Percentiles rank a stretch among this genome's conserved stretches.
phyloP scores from a whole-genome alignment of 805 yeast genomes.

The Ogataea parapolymorpha region DNA sequence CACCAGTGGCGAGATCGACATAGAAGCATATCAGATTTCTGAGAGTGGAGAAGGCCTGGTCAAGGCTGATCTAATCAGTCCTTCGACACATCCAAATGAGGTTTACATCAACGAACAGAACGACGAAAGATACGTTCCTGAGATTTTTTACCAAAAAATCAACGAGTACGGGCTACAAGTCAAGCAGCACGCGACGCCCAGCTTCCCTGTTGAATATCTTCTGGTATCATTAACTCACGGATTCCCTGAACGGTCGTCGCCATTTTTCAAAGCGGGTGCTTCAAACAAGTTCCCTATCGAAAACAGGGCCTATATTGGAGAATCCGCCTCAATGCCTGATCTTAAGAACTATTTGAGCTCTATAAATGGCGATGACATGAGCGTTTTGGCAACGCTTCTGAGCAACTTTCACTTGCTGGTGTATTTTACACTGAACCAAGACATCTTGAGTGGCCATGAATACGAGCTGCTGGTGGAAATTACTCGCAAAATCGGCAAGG shows the following conservation, averaged over 20 bases:
- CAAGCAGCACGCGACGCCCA: slow-evolving; percentile 85
- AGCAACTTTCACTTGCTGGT: slow-evolving; percentile 77
- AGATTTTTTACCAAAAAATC: slow-evolving; percentile 75
- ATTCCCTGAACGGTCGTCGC: slow-evolving; percentile 65
- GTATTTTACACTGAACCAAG: slow-evolving; percentile 49
- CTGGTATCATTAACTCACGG: slow-evolving; percentile 90
- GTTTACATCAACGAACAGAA: slow-evolving; percentile 77
- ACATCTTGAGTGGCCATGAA: slow-evolving; percentile 57
- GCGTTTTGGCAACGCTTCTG: slow-evolving; percentile 21
- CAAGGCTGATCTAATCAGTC: slow-evolving; percentile 77
- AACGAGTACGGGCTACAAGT: slow-evolving; percentile 89
- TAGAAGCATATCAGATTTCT: slow-evolving; percentile 86
- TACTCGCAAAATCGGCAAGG: slow-evolving; percentile 39
- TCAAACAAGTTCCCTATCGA: slow-evolving; percentile 63
- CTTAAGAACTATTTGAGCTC: slow-evolving; percentile 47
- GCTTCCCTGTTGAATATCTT: slow-evolving; percentile 88
- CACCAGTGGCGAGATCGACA: slow-evolving; percentile 80
- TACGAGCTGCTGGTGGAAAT: slow-evolving; percentile 44
- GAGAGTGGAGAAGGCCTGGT: slow-evolving; percentile 84
- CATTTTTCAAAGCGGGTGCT: slow-evolving; percentile 44
- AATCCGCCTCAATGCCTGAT: slow-evolving; percentile 60
- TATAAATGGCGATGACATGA: slow-evolving; percentile 23
- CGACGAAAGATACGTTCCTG: slow-evolving; percentile 84
- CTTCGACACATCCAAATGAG: slow-evolving; percentile 88
- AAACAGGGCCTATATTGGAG: slow-evolving; percentile 73